phyloP scores from a whole-genome alignment of 2,329 filamentous ascomycete species.

The Arthroderma sp. region DNA sequence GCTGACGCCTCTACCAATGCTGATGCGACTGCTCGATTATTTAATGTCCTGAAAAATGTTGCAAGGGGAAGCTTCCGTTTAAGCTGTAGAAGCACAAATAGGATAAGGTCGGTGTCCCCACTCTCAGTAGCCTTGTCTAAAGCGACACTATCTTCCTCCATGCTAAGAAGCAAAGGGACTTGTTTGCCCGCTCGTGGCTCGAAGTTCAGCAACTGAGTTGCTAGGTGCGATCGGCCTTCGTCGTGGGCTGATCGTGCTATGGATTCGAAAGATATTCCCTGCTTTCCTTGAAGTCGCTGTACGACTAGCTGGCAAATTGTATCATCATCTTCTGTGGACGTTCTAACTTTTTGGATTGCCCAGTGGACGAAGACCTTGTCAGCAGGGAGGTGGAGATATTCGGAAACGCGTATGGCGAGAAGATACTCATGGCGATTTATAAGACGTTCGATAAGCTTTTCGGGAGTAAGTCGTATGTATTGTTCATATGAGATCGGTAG shows the following conservation, averaged over 20 bases:
- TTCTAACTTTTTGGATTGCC: conserved; percentile 86
- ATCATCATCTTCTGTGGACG: conserved; percentile 75
- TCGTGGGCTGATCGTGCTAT: conserved; percentile 90
- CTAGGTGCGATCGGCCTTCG: conserved; percentile 77
- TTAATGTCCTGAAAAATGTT: conserved; percentile 85
- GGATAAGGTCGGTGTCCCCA: conserved; percentile 86
- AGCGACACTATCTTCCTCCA: conserved; percentile 91
- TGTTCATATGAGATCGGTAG: conserved; percentile 87
- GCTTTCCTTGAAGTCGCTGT: conserved; percentile 71
- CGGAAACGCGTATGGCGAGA: conserved; percentile 74
- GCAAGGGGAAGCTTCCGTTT: conserved; percentile 84
- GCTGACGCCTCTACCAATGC: conserved; percentile 82
- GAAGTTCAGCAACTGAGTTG: conserved; percentile 82
- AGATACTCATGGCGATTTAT: conserved; percentile 86
- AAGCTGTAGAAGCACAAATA: conserved; percentile 73
- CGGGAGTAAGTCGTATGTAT: conserved; percentile 78
- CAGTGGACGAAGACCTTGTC: conserved; percentile 93
- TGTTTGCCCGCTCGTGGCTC: conserved; percentile 92
- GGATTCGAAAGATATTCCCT: conserved; percentile 87
- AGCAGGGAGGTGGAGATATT: conserved; percentile 73
- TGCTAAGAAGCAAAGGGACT: conserved; percentile 79
- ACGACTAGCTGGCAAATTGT: conserved; percentile 78
- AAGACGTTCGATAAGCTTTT: conserved; percentile 72
- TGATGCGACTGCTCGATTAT: conserved; percentile 69
- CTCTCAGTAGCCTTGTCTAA: conserved; percentile 95